A percentile compares a stretch with the other conserved stretches of the same genome.
Evolutionary conservation across 2,329 filamentous ascomycete genomes (phyloP).

Genomic region (Botrytis byssoidea): DNA sequence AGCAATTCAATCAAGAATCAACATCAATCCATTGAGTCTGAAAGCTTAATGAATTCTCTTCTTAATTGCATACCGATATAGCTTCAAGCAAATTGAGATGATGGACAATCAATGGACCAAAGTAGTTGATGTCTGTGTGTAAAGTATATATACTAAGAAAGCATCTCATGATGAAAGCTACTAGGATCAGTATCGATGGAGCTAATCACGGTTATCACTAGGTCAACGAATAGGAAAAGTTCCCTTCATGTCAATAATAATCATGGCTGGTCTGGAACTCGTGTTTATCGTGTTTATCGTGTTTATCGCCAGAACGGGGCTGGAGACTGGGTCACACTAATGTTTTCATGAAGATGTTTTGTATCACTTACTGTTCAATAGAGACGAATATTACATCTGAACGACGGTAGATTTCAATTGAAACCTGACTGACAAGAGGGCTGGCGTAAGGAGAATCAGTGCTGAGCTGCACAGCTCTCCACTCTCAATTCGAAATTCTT

Average conservation of each 20-base stretch:
- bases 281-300: neutral
- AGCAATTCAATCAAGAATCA: neutral
- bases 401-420: neutral
- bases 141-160: neutral
- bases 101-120: neutral
- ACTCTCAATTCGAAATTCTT: neutral
- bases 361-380: neutral
- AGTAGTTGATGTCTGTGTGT: neutral
- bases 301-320: slow-evolving; percentile 15
- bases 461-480: slow-evolving; percentile 27
- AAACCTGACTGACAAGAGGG: slow-evolving; percentile 9
- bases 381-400: neutral
- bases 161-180: neutral
- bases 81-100: neutral
- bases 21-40: neutral
- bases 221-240: slow-evolving; percentile 11
- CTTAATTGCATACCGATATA: neutral
- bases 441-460: slow-evolving; percentile 20
- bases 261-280: slow-evolving; percentile 16
- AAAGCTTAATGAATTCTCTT: neutral
- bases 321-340: slow-evolving; percentile 6
- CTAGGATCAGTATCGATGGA: neutral
- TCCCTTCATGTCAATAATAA: neutral
- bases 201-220: slow-evolving; percentile 12
- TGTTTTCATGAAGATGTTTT: slow-evolving; percentile 2